These are phyloP conservation scores for Benincasa hispida DNA, from an alignment of 306 rosid species.

Conservation along the genomic window DNA sequence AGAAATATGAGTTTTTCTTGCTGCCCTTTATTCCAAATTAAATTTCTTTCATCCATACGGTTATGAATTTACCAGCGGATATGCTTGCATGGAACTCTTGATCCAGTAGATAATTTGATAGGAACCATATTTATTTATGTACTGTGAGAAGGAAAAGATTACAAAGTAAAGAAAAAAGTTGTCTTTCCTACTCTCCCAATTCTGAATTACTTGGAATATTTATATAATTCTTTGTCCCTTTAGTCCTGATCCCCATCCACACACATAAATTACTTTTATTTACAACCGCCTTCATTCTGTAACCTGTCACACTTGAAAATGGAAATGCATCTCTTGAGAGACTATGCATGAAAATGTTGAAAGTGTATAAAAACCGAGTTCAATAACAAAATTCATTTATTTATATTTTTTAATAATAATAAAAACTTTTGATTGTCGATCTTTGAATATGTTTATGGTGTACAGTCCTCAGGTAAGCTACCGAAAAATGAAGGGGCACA, in stretches of 20 bases:
- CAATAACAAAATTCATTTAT: too few relatives aligned
- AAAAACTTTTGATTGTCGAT: neutral
- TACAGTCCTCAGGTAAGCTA: slow-evolving; percentile 79
- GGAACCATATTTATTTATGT: neutral
- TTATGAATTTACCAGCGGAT: neutral
- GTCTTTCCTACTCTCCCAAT: neutral
- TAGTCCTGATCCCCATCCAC: neutral
- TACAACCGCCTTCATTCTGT: neutral
- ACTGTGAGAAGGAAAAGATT: neutral
- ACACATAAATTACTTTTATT: neutral
- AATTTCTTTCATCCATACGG: neutral
- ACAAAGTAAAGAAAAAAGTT: neutral
- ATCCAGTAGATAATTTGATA: neutral
- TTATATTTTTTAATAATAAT: too few relatives aligned
- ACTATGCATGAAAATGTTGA: neutral
- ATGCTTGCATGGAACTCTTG: neutral
- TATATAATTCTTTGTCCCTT: neutral
- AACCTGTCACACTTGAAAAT: neutral
- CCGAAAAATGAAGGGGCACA: slow-evolving; percentile 39
- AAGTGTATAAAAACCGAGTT: neutral
- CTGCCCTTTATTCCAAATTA: neutral
- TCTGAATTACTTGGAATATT: neutral
- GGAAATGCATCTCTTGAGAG: neutral
- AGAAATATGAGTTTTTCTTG: neutral
- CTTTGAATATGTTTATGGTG: slow-evolving; percentile 12